Evolutionary conservation across 345 rosid species (phyloP).

Genomic region (Eutrema heterophyllum): DNA sequence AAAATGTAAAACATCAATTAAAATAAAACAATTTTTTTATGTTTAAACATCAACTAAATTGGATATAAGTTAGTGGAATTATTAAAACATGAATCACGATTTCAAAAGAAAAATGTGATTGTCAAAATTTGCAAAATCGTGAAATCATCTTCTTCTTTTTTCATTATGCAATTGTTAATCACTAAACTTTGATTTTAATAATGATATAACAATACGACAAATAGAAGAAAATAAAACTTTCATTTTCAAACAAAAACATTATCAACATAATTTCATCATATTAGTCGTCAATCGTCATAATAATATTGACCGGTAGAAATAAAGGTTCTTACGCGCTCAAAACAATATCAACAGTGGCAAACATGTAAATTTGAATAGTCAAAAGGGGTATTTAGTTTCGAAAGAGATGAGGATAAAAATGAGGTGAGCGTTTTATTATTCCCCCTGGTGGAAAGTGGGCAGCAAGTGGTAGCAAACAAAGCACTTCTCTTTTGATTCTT

Average conservation of each 20-base stretch:
- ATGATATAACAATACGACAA: background rate
- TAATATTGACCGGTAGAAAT: background rate
- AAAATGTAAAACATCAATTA: too few species aligned
- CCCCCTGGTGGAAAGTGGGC: slow-evolving; percentile 27
- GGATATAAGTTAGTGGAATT: background rate
- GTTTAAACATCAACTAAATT: too few species aligned
- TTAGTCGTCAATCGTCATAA: background rate
- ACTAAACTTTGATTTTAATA: too few species aligned
- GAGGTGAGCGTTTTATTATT: slow-evolving; percentile 15
- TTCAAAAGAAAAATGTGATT: too few species aligned
- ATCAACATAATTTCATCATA: background rate
- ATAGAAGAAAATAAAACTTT: background rate
- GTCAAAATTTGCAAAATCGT: too few species aligned
- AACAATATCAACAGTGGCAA: slow-evolving; percentile 22
- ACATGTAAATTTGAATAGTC: slow-evolving; percentile 9
- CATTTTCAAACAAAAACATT: background rate
- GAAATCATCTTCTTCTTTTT: too few species aligned
- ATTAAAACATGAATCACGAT: too few species aligned
- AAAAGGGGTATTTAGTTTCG: slow-evolving; percentile 12
- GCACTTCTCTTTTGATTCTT: slow-evolving; percentile 27
- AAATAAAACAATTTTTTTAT: too few species aligned
- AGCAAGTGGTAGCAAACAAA: slow-evolving; percentile 30
- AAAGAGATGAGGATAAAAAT: slow-evolving; percentile 30
- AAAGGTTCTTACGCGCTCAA: slow-evolving; percentile 12
- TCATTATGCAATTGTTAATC: too few species aligned